Evolutionary conservation across 257 asterid species (phyloP), one percentile per base, ranked within the genome.

Genomic region (Echites panduratus): DNA sequence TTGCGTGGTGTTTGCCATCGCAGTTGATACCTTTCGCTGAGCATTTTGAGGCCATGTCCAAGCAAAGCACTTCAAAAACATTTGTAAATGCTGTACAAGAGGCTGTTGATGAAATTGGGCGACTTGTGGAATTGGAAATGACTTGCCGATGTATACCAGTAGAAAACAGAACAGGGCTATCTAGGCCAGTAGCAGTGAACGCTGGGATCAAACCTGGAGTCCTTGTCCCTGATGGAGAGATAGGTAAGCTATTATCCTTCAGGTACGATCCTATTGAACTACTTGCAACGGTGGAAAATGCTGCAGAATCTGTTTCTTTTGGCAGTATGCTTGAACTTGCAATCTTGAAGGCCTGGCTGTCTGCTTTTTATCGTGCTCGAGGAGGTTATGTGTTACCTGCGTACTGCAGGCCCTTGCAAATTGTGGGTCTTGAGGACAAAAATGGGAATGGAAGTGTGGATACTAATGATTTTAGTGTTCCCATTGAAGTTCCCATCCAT

Each of bases 351-450:
- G 80, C 96, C 26, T 82, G 84, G 82, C 70, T 92, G 7, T 86
- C 97, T 73, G 89, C 96, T 24, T 88, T 87, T 56, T 83, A 78
- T 73, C 81, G 84, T 17, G 76, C 79, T 5, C 84, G 75, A 63
- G 79, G 77, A 67, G 88, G 87, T 26, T 17, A 45, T 57, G 40
- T 22, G 9, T 77, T 88, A 71, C 74, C 87, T 20, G 47, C 12
- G n/a, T 87, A 76, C 47, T n/a, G 3, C 2, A 88, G 81, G 24
- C 88, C 96, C 19, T 13, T 50, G 45, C 64, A 11, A 16, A 77
- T 90, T 9, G 96, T 87, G 77, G 98, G 94, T 54, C 72, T 92
- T 75, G 98, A 89, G 72, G 96, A 85, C 65, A 76, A 78, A 27
- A 26, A 47, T 48, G 27, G 54, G 53, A 74, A 44, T 43, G 74